These are phyloP conservation scores for Echria macrotheca DNA, from an alignment of 495 filamentous ascomycete species.

Conservation along the genomic window DNA sequence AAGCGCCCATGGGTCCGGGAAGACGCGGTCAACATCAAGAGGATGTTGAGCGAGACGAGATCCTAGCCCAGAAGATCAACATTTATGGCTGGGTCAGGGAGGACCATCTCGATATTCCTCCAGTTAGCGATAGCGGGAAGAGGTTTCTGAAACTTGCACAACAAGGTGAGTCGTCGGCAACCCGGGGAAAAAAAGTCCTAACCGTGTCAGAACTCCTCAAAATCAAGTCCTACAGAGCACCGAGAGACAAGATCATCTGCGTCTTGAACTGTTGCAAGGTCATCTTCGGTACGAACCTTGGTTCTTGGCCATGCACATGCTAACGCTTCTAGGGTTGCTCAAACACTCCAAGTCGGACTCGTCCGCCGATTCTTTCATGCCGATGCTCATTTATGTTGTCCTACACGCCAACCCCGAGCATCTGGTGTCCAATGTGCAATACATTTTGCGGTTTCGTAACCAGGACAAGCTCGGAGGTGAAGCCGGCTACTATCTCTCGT, in stretches of 20 bases:
- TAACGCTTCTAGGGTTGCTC: slow-evolving; percentile 58
- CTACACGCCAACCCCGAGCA: slow-evolving; percentile 91
- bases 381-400: slow-evolving; percentile 91
- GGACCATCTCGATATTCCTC: slow-evolving; percentile 88
- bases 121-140: slow-evolving; percentile 75
- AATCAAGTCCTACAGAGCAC: slow-evolving; percentile 91
- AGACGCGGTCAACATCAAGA: slow-evolving; percentile 94
- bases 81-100: slow-evolving; percentile 96
- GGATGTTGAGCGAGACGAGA: slow-evolving; percentile 93
- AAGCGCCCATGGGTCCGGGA: slow-evolving; percentile 70
- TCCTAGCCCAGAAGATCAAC: slow-evolving; percentile 89
- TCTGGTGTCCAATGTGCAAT: slow-evolving; percentile 95
- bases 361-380: slow-evolving; percentile 93
- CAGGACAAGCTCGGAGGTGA: slow-evolving; percentile 96
- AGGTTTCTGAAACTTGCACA: slow-evolving; percentile 86
- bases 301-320: too few species aligned
- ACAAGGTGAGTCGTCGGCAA: slow-evolving; percentile 53
- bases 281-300: slow-evolving; percentile 92
- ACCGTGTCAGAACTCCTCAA: slow-evolving; percentile 72
- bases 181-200: slow-evolving; percentile 9
- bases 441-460: slow-evolving; percentile 93
- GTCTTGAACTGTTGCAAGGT: slow-evolving; percentile 99
- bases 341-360: slow-evolving; percentile 89
- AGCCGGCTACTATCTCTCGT: slow-evolving; percentile 96
- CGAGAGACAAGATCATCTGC: slow-evolving; percentile 96